Evolutionary conservation across 2,329 filamentous ascomycete genomes (phyloP).

Genomic region (Aspergillus glaucus): DNA sequence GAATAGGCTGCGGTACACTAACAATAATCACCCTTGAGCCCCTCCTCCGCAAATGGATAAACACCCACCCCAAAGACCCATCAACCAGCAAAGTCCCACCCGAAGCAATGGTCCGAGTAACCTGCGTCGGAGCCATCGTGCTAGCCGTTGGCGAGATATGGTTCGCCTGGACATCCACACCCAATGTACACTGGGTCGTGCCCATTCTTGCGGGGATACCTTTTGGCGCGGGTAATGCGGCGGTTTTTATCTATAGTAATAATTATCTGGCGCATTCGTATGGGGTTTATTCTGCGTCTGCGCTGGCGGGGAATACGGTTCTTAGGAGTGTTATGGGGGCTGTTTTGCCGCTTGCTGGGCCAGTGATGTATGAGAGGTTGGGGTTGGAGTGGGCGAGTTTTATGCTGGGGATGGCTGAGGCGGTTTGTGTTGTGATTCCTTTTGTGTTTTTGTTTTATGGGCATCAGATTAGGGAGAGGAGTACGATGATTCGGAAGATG

Average conservation of each 20-base stretch:
- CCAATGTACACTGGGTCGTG: conserved; percentile 69
- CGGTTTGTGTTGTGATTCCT: conserved; percentile 66
- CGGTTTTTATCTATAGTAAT: conserved; percentile 69
- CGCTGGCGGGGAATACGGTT: conserved; percentile 69
- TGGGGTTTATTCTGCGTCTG: conserved; percentile 70
- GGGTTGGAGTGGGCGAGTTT: conserved; percentile 72
- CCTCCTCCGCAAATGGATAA: no score
- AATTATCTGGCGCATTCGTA: conserved; percentile 75
- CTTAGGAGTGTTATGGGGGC: no score
- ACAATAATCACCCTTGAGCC: no score
- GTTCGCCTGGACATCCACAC: conserved; percentile 79
- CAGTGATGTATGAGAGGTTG: conserved; percentile 32
- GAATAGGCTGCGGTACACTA: no score
- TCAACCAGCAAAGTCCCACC: no score
- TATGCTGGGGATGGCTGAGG: conserved; percentile 63
- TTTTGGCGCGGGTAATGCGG: conserved; percentile 67
- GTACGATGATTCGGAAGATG: no score
- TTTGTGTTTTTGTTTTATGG: conserved; percentile 55
- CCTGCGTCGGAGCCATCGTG: no score
- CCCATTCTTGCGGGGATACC: conserved; percentile 72
- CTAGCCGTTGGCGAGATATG: conserved; percentile 68
- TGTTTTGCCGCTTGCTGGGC: no score
- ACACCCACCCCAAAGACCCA: no score
- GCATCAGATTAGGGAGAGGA: no score
- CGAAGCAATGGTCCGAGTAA: no score